Conservation (phyloP, 805 yeast genomes). For the Naumovozyma dairenensis region DNA sequence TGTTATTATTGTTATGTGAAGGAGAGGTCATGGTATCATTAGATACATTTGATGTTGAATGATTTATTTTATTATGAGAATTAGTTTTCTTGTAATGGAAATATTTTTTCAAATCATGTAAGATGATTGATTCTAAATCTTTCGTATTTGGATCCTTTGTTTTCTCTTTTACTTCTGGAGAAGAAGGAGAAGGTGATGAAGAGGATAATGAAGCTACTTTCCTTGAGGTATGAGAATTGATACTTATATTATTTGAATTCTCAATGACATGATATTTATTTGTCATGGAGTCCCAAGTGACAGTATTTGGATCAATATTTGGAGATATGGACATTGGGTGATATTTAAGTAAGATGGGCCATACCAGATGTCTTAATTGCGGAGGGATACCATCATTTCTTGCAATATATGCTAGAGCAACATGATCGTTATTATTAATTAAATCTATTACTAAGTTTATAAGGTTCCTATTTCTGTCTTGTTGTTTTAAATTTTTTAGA, state of each 20-base stretch:
- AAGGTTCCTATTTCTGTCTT: constrained; percentile 18
- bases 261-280: constrained; percentile 7
- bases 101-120: constrained; percentile 52
- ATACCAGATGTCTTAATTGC: constrained; percentile 59
- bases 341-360: constrained; percentile 74
- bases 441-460: constrained; percentile 46
- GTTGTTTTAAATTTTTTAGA: constrained; percentile 22
- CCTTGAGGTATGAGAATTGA: not conserved
- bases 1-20: not conserved
- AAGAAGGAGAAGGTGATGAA: not conserved
- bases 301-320: constrained; percentile 50
- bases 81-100: constrained; percentile 28
- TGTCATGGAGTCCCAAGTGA: constrained; percentile 17
- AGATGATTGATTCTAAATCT: constrained; percentile 32
- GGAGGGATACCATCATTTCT: constrained; percentile 84
- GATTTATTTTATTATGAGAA: not conserved
- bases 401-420: constrained; percentile 69
- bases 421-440: constrained; percentile 51
- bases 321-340: constrained; percentile 83
- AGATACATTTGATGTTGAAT: too few species aligned
- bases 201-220: not conserved
- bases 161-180: not conserved
- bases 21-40: not conserved
- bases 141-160: not conserved
- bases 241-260: not conserved